Evolutionary conservation across 768 basidiomycete genomes (phyloP).

Genomic region (Guyanaporus albipodus): DNA sequence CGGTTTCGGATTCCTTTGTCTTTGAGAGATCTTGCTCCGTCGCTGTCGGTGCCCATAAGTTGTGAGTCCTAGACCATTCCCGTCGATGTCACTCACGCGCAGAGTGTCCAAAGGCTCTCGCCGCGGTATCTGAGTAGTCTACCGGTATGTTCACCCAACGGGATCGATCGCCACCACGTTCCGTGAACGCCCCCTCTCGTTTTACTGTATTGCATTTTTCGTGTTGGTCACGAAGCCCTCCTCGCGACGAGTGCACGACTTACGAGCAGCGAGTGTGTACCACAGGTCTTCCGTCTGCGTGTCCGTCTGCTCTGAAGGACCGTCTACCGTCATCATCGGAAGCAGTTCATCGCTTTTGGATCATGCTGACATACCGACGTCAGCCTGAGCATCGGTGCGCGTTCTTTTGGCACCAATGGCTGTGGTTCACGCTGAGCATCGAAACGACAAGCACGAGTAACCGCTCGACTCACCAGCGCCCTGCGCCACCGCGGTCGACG

Average conservation of each 20-base stretch:
- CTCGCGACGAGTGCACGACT: neutral
- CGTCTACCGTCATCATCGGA: neutral
- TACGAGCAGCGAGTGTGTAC: neutral
- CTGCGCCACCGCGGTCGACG: conserved; percentile 5
- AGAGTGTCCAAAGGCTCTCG: neutral
- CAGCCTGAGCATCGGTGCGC: neutral
- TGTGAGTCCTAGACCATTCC: neutral
- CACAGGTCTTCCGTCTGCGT: neutral
- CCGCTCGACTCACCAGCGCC: conserved; percentile 9
- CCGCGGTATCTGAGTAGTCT: neutral
- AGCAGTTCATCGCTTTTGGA: neutral
- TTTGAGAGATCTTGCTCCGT: neutral
- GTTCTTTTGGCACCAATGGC: neutral
- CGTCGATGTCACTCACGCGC: neutral
- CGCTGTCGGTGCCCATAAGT: neutral
- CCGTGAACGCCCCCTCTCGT: neutral
- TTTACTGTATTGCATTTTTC: neutral
- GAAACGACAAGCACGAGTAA: neutral
- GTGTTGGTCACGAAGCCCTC: neutral
- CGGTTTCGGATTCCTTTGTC: neutral
- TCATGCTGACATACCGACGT: neutral
- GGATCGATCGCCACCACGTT: neutral
- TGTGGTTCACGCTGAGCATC: neutral
- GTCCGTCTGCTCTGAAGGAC: neutral
- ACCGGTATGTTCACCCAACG: neutral